Evolutionary conservation across 352 stramenopile genomes (phyloP), one percentile per base, ranked within the genome.

Genomic region (Phytophthora melonis): DNA sequence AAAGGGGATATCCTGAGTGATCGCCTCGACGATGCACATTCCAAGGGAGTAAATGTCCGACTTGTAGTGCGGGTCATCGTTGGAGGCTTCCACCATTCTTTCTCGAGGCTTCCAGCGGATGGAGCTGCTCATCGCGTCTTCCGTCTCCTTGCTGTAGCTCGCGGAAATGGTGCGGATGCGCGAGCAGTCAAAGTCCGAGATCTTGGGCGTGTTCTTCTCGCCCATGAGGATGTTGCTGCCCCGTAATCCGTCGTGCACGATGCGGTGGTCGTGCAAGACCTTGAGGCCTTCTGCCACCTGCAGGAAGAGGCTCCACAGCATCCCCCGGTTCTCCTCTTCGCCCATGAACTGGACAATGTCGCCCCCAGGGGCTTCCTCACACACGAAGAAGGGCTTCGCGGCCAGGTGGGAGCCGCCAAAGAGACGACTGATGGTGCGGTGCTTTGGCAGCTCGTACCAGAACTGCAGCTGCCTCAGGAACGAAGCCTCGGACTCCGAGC

Each of bases 241-340:
- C 63, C 94, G 95, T 18, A 97, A 74, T 47, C 95, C 87, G 30
- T 87, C 83, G 64, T 97, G 90, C 13, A 95, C 71, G 18, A 88
- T 72, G 9, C 67, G 50, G 14, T 75, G 64, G 2, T 32, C 23
- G 70, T 97, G 88, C 0, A 97, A 66, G 53, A 85, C 91, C 43
- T 62, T 27, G 0, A 97, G 66, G 0, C 85, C 89, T 8, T 74
- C 36, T 11, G 69, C 74, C 3, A 67, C 61, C 50, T 83, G 67
- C 1, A 72, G 53, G 18, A 86, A 67, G 10, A 69, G 59, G 1
- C n/a, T 52, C 67, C 69, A 77, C 10, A 81, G 19, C n/a, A 60
- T 34, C 2, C 4, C 27, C 13, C 16, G 18, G 45, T 57, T 66
- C 1, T 45, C 13, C 3, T 23, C 11, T 16, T 67, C 30, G 1